Base-by-base conservation (phyloP, 2,329 filamentous ascomycete genomes). In the Botrytis tulipae region DNA sequence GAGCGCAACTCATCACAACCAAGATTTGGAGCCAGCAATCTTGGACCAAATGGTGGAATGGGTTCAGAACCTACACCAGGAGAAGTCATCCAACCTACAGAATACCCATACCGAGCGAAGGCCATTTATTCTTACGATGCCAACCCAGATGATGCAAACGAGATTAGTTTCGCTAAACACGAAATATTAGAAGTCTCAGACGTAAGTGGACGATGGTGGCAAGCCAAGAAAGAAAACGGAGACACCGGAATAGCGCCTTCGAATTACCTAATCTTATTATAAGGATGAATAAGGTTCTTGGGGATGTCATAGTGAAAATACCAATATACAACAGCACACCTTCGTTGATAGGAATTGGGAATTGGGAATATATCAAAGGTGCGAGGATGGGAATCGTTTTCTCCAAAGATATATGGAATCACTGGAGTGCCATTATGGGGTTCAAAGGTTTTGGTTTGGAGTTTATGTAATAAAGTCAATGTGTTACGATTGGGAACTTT, bases 91-190 rank as follows among this genome's bases (percentile, higher is more conserved):
- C 87, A 88, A 37, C 94, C 95, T 0, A 95, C 93, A 61, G 95
- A 98, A 82, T 99, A 99, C 82, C 96, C 96, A 5, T 99, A 99
- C 84, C 90, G 93, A 73, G 96, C 96, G 67, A 98, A 98, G 89
- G 96, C 96, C 75, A 99, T 99, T 81, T 99, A 99, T 86, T 97
- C 93, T 82, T 98, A 98, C 84, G 95, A 98, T 82, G 95, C 95
- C 77, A 98, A 98, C 82, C 95, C 95, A 42, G 95, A 98, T 79
- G 95, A 98, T 80, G 94, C 94, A 75, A 98, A 98, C 83, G 95
- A 98, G 84, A 98, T 98, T 80, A 95, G 93, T 78, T 98, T 98
- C 84, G 88, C 91, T 76, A 98, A 98, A 84, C 94, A 98, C 83
- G 95, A 98, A 84, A 94, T 98, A 75, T 88, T 98, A 75, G 95